Base-by-base conservation (phyloP, 1,284 basidiomycete species). In the Trametes sp. region DNA sequence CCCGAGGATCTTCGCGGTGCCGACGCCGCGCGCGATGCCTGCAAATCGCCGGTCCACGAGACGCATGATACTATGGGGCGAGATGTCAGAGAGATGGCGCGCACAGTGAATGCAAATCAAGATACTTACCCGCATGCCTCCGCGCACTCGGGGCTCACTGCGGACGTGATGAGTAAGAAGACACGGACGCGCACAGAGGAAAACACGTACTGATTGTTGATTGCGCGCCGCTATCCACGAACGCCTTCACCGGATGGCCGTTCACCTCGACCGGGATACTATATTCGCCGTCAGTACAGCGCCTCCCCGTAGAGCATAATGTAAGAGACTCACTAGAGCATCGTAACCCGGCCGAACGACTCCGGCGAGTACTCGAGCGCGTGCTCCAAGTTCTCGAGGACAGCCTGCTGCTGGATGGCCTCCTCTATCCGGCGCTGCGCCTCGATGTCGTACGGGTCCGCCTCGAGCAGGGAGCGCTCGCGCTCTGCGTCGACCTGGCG, bases 181-280 rank as follows among this genome's bases (percentile, higher is more conserved):
- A 11, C 60, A 41, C 16, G 48, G 38, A 3, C 28, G 14, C 19
- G 19, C 57, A 50, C 33, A 51, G 26, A n/a, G 41, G n/a, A 54
- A 23, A 49, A 28, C 19, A 80, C 93, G 75, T 67, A 96, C 95
- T 98, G 79, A 98, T 98, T 0, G 97, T 98, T 59, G 90, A 88
- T 71, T 99, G 98, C 3, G 98, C 97, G 28, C 97, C 97, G 68
- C 95, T 97, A 74, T 99, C 97, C 26, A 99, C 98, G 73, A 99
- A 99, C 0, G 98, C 98, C 75, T 96, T 98, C 38, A 98, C 88
- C 1, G 90, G 89, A 57, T 86, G 84, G 0, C 93, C 93, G 72
- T 99, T 99, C 3, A 99, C 95, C 73, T 98, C 96, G 0, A 97
- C 90, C 19, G 85, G 85, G 61, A 94, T 89, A 67, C 91, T 94